Evolutionary conservation across 768 basidiomycete species (phyloP).

Genomic region (Fomitopsis pulvina): DNA sequence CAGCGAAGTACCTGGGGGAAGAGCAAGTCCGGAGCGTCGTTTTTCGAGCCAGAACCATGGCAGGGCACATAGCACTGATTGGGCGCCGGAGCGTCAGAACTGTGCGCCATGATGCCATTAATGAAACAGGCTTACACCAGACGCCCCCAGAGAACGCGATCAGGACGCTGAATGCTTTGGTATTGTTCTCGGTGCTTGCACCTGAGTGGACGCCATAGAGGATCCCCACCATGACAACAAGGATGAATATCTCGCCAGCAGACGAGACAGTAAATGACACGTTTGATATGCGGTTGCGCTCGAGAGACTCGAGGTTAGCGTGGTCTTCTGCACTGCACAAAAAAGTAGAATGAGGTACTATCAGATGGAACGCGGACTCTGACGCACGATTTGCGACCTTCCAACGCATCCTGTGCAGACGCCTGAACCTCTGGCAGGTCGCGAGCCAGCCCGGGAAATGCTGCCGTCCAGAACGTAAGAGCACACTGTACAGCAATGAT

Average conservation of each 20-base stretch:
- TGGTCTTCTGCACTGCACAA: slow-evolving; percentile 41
- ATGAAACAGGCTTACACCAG: too few relatives aligned
- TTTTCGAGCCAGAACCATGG: slow-evolving; percentile 74
- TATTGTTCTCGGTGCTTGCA: slow-evolving; percentile 63
- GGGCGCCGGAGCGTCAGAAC: background rate
- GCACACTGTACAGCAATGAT: slow-evolving; percentile 38
- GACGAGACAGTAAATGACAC: slow-evolving; percentile 68
- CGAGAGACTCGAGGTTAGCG: slow-evolving; percentile 49
- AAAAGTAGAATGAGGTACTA: background rate
- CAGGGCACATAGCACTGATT: slow-evolving; percentile 53
- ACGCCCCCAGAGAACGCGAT: slow-evolving; percentile 76
- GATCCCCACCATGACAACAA: slow-evolving; percentile 72
- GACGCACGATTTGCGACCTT: slow-evolving; percentile 42
- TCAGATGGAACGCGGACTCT: background rate
- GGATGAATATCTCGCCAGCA: slow-evolving; percentile 60
- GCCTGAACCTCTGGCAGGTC: slow-evolving; percentile 63
- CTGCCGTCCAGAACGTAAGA: slow-evolving; percentile 79
- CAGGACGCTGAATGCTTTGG: slow-evolving; percentile 66
- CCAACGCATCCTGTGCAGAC: slow-evolving; percentile 35
- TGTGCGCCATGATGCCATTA: too few relatives aligned
- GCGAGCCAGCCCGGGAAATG: slow-evolving; percentile 69
- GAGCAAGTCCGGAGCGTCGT: slow-evolving; percentile 53
- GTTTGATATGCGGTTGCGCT: slow-evolving; percentile 69
- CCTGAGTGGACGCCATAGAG: slow-evolving; percentile 57
- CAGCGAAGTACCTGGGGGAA: slow-evolving; percentile 49